A percentile compares a stretch with the other conserved stretches of the same genome.
Conservation (phyloP, 1,284 basidiomycete species). For the Ceratobasidium sp. region DNA sequence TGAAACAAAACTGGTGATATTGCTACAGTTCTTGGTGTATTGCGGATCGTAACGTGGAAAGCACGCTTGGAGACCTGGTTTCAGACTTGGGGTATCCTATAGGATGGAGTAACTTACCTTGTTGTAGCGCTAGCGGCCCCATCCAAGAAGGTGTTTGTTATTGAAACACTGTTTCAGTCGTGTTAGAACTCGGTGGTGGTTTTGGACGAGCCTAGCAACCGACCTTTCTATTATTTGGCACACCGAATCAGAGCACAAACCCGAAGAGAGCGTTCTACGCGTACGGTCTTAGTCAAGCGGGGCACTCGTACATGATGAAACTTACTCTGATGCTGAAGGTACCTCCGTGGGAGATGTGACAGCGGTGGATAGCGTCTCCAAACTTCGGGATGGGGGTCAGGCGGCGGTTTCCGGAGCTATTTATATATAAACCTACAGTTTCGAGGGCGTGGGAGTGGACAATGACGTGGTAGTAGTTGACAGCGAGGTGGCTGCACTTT, state of each 20-base stretch:
- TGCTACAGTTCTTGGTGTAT: slow-evolving; percentile 21
- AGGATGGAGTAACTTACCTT: not conserved
- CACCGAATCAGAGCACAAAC: slow-evolving; percentile 15
- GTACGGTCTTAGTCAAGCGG: not conserved
- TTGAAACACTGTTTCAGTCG: not conserved
- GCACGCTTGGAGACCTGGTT: not conserved
- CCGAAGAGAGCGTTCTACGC: not conserved
- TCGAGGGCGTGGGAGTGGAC: not conserved
- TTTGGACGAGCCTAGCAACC: not conserved
- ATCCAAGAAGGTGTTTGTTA: not conserved
- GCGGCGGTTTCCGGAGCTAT: not conserved
- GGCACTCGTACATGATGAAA: not conserved
- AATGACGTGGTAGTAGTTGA: slow-evolving; percentile 8
- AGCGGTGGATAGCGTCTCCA: not conserved
- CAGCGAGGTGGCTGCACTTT: not conserved
- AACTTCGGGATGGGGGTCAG: not conserved
- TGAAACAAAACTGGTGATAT: too few species aligned
- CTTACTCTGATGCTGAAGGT: slow-evolving; percentile 1
- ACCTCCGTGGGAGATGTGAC: not conserved
- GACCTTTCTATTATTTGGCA: slow-evolving; percentile 17
- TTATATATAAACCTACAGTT: not conserved
- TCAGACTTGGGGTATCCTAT: not conserved
- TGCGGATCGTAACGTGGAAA: not conserved
- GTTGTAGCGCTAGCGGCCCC: not conserved
- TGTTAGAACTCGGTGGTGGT: not conserved